These are phyloP conservation scores for Onygenales sp. DNA, from an alignment of 2,329 filamentous ascomycete species.

Conservation along the genomic window DNA sequence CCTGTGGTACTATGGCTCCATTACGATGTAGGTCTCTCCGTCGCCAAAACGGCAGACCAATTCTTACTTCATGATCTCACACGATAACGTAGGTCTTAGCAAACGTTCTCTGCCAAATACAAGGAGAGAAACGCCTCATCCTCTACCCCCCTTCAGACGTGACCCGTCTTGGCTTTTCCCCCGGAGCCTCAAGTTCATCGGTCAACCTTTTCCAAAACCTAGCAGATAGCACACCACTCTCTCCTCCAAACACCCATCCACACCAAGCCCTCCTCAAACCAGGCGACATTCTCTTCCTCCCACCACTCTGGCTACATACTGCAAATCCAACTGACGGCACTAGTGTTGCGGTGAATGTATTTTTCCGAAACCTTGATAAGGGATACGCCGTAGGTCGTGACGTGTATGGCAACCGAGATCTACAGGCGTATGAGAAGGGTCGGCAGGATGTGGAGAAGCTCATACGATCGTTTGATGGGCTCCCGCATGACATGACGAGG, in stretches of 20 bases:
- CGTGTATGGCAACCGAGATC: slow-evolving; percentile 79
- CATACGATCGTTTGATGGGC: slow-evolving; percentile 30
- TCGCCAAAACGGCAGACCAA: neutral
- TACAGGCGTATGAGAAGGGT: slow-evolving; percentile 76
- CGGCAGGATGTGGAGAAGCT: slow-evolving; percentile 63
- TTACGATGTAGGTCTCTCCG: slow-evolving; percentile 55
- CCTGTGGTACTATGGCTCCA: slow-evolving; percentile 82
- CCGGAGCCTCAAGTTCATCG: slow-evolving; percentile 72
- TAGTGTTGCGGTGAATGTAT: slow-evolving; percentile 80
- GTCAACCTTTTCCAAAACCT: slow-evolving; percentile 56
- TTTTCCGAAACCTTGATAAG: slow-evolving; percentile 62
- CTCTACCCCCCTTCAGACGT: slow-evolving; percentile 75
- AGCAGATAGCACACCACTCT: slow-evolving; percentile 37
- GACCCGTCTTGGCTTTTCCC: slow-evolving; percentile 56
- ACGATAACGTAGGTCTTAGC: slow-evolving; percentile 58
- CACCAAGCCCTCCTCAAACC: slow-evolving; percentile 56
- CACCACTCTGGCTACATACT: slow-evolving; percentile 76
- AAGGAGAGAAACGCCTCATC: slow-evolving; percentile 61
- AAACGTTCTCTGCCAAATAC: slow-evolving; percentile 73
- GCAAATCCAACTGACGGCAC: slow-evolving; percentile 33
- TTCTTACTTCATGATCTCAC: neutral
- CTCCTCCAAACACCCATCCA: slow-evolving; percentile 56
- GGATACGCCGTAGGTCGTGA: slow-evolving; percentile 68
- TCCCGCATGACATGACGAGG: slow-evolving; percentile 56
- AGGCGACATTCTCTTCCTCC: slow-evolving; percentile 72